Base-by-base conservation (phyloP, 768 basidiomycete genomes). In the Suillus subalutaceus region DNA sequence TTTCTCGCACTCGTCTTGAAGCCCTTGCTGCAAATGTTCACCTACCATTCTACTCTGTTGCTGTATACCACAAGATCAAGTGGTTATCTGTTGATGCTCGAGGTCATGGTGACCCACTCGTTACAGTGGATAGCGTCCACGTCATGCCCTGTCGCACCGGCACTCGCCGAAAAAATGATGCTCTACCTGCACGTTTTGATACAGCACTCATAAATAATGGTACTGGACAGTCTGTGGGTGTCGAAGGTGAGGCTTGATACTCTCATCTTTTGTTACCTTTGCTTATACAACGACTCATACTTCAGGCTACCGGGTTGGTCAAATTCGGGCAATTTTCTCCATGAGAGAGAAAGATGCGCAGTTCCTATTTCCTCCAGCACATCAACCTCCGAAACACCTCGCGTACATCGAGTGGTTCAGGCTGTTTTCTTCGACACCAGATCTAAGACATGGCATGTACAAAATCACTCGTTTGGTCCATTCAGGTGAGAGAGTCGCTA, bases 241-340 rank as follows among this genome's bases (percentile, higher is more conserved):
- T 64, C 6, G 72, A 74, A 20, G 80, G 18, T 53, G 8, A 44
- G 18, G 41, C 44, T 44, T 4, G 5, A 44, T 7, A 44, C 40
- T 41, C 1, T 41, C 40, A 15, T 41, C 40, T 41, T 41, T 44
- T 44, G 18, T 20, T 44, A 20, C 18, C 8, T 44, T 44, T 44
- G 4, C 44, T 44, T 44, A 44, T 44, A 9, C 44, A 44, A 44
- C 20, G 4, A 44, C 1, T 44, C 1, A 44, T 20, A 20, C 3
- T 44, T 43, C 44, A 44, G 44, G 44, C 20, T 44, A 44, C 44
- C 20, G 3, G 2, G 8, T 44, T 44, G 44, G 44, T 44, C 44
- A 44, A 4, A 44, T 44, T 44, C 44, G 20, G 2, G 4, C 20
- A 2, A 44, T 44, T 3, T 44, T 43, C 44, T 44, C 44, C 0